Conservation (phyloP, 805 yeast genomes). For the Candida nitratophila region DNA sequence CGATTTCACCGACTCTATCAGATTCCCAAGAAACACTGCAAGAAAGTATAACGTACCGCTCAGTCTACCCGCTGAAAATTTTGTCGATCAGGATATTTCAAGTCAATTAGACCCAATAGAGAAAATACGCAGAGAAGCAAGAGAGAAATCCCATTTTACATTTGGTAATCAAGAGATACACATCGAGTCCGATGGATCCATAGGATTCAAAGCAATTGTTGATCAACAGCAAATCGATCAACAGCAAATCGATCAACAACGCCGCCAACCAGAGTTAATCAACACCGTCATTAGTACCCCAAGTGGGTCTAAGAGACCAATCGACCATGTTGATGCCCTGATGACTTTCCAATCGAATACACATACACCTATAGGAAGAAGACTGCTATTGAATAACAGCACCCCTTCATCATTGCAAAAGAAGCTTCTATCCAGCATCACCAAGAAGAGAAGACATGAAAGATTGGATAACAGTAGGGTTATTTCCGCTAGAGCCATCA, state of each 20-base stretch:
- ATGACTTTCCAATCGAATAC: slow-evolving; percentile 15
- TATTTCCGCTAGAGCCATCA: slow-evolving; percentile 27
- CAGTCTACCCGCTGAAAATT: background rate
- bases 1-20: slow-evolving; percentile 8
- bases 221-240: slow-evolving; percentile 2
- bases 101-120: slow-evolving; percentile 4
- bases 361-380: slow-evolving; percentile 10
- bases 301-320: slow-evolving; percentile 11
- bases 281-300: slow-evolving; percentile 12
- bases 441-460: slow-evolving; percentile 17
- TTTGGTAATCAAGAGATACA: slow-evolving; percentile 10
- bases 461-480: slow-evolving; percentile 29
- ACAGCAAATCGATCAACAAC: slow-evolving; percentile 1
- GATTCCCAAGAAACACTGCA: slow-evolving; percentile 3
- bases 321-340: slow-evolving; percentile 10
- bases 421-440: background rate
- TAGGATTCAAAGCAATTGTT: slow-evolving; percentile 1
- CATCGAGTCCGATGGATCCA: slow-evolving; percentile 4
- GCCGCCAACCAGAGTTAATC: background rate
- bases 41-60: slow-evolving; percentile 10
- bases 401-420: slow-evolving; percentile 4
- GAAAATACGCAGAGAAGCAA: slow-evolving; percentile 2
- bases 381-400: slow-evolving; percentile 1
- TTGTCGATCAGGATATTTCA: too few relatives aligned
- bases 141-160: slow-evolving; percentile 1